Percentiles rank a stretch among this genome's conserved stretches.
These are phyloP conservation scores for Drosera spatulata DNA, from an alignment of 179 eudicot species.

Conservation along the genomic window DNA sequence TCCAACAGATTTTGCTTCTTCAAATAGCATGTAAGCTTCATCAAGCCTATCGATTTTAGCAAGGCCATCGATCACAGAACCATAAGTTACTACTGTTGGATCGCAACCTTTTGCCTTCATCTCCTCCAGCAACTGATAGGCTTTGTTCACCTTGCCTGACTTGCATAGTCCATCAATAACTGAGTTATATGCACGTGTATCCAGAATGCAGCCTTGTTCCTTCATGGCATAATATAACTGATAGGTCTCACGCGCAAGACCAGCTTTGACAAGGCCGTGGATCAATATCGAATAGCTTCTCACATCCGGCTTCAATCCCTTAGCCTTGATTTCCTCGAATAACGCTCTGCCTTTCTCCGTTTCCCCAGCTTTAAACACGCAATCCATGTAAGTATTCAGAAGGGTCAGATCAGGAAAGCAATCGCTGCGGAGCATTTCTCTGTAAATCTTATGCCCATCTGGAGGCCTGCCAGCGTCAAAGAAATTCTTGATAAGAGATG, in stretches of 20 bases:
- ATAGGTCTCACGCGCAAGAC: constrained; percentile 77
- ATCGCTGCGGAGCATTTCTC: constrained; percentile 76
- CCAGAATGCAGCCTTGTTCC: constrained; percentile 70
- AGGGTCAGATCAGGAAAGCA: constrained; percentile 67
- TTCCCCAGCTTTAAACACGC: constrained; percentile 88
- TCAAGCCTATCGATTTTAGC: constrained; percentile 94
- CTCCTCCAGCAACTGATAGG: constrained; percentile 90
- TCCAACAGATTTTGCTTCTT: constrained; percentile 85
- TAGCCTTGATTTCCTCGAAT: constrained; percentile 72
- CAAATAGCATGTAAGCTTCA: constrained; percentile 97
- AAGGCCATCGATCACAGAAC: constrained; percentile 89
- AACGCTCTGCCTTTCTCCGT: constrained; percentile 67
- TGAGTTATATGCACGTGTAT: constrained; percentile 76
- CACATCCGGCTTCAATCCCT: constrained; percentile 59
- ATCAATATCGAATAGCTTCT: constrained; percentile 84
- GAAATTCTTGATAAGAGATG: constrained; percentile 75
- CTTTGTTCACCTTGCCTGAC: constrained; percentile 82
- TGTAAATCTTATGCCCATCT: constrained; percentile 92
- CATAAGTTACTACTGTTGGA: constrained; percentile 88
- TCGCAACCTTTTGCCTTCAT: constrained; percentile 69
- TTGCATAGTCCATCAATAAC: constrained; percentile 92
- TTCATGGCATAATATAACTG: constrained; percentile 69
- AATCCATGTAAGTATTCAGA: constrained; percentile 89
- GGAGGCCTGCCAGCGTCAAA: constrained; percentile 55
- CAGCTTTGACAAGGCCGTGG: constrained; percentile 82